Base-by-base conservation (phyloP, 2,329 filamentous ascomycete genomes). In the Sordariomycetes sp. region DNA sequence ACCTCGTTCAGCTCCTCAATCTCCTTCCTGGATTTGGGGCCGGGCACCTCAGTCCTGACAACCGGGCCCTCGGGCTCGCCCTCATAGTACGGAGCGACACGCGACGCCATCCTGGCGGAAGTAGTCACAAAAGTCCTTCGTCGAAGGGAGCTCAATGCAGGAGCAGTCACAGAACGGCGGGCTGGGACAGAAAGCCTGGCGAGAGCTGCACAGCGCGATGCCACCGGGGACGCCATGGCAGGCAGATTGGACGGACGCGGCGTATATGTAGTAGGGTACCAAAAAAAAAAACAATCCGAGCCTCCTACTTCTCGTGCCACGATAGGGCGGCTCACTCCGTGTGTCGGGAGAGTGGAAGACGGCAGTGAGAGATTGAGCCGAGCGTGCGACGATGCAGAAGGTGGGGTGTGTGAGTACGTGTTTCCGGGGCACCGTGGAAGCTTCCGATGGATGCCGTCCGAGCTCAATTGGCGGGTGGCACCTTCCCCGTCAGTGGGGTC, bases 1-100 rank as follows among this genome's bases (percentile, higher is more conserved):
- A 95, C 87, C 66, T 84, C 76, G 71, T 87, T 76, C 61, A 95
- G 79, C 68, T 89, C 81, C 61, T 82, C 75, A 61, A 87, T 83
- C 55, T 81, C 79, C 64, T 82, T 79, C 74, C 84, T 78, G 70
- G 85, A 84, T 74, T 85, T 80, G 42, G 89, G 89, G 0, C 90
- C 90, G 0, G 90, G 90, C 58, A 95, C 87, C 52, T 73, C 70
- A 25, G 78, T 80, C 72, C 79, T 79, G 64, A 83, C 67, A 3
- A 73, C 65, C 32, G 80, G 80, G 28, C 67, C 74, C 32, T 73
- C 69, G 51, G 80, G 80, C 71, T 84, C 80, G 57, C 72, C 72
- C 45, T 69, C 64, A 60, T 74, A 69, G 62, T 77, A 75, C 24
- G 69, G 63, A 20, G 56, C 17, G 45, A 42, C 28, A 13, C 42